Evolutionary conservation across 495 filamentous ascomycete species (phyloP), one percentile per base, ranked within the genome.

Genomic region (Talaromyces trachyspermus): DNA sequence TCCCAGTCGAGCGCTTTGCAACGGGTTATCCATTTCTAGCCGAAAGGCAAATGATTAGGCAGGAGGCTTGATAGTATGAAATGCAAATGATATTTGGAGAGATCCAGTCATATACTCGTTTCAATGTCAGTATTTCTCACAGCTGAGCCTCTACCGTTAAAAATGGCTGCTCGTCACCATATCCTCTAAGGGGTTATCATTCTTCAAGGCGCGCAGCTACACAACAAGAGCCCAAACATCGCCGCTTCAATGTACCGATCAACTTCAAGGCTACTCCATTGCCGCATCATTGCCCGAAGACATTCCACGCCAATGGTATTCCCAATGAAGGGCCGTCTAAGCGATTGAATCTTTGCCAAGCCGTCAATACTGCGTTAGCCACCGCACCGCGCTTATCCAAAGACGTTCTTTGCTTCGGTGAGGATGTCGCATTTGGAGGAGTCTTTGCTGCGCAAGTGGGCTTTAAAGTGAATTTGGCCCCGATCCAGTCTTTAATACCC

Each of bases 321-420:
- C 85, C 80, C 24, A 77, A 76, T 56, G 75, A 75, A 30, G 78
- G 83, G 2, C 75, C 78, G 11, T 88, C 85, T n/a, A 89, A 85
- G 54, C 81, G 86, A 30, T 80, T 95, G 74, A 97, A 95, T 64
- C 75, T 92, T 43, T 95, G 88, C 72, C 85, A 91, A 59, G 84
- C 92, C 22, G 80, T 98, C 69, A 96, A 96, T 65, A 80, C 88
- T 57, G 91, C 91, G 12, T 71, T 98, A 11, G 74, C 83, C 22
- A 84, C 79, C 35, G 85, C 92, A 20, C 75, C 97, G 11, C 73
- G 82, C 11, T 77, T 81, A 12, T 89, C 95, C 53, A 85, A 91
- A 48, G 82, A 83, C 17, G 88, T 94, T 19, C 68, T 95, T 32
- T 27, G 26, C 26, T 27, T 27, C 26, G 26, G 26, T 11, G 26